Evolutionary conservation across 768 basidiomycete genomes (phyloP), one percentile per base, ranked within the genome.

Genomic region (Tricholoma sp.): DNA sequence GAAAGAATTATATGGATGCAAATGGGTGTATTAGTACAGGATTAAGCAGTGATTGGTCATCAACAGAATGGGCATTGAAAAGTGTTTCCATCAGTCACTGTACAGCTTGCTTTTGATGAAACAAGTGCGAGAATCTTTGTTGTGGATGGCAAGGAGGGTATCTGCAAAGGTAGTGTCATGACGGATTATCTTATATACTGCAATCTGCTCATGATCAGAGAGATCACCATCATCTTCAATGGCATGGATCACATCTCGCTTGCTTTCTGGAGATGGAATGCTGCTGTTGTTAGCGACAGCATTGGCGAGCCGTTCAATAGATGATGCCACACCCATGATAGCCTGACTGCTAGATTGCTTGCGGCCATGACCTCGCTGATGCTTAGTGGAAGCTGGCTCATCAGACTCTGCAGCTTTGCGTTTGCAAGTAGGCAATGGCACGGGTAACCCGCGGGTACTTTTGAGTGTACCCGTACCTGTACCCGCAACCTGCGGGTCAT

Each of bases 161-260:
- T 62, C 41, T 39, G 63, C 64, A 57, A 66, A 56, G 3, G 52
- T 21, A 9, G 55, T 59, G 52, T 67, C 63, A 19, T 47, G 19
- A 27, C 55, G 55, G 34, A 65, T 59, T n/a, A 67, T 49, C 43
- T 57, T 59, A 56, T 60, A 57, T 1, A 54, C 57, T 10, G 54
- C 9, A 16, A 63, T 32, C 37, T 63, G 52, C 39, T 67, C 61
- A 55, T 66, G 24, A 3, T 66, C 61, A 10, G 63, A 63, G 18
- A 64, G 63, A 10, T 66, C 7, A n/a, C n/a, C n/a, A n/a, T n/a
- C n/a, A n/a, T n/a, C n/a, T n/a, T n/a, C n/a, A n/a, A n/a, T n/a
- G n/a, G 43, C 37, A 35, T 63, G 51, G 21, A 65, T 61, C 7
- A 57, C 66, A 29, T 57, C 37, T 1, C 45, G 41, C 10, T 59